phyloP scores from a whole-genome alignment of 345 rosid genomes.

The Syzygium aqueum region DNA sequence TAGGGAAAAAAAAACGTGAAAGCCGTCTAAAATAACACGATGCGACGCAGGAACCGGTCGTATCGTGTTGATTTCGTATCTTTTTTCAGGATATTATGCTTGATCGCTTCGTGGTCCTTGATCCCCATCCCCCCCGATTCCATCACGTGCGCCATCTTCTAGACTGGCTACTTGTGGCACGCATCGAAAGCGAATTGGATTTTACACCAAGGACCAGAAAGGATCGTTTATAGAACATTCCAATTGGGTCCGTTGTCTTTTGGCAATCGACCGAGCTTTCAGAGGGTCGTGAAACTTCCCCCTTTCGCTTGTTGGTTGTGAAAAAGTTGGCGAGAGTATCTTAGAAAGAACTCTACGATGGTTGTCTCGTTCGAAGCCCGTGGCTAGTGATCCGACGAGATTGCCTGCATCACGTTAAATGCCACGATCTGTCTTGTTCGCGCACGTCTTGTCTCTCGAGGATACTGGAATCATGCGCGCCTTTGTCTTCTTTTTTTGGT shows the following conservation, averaged over 20 bases:
- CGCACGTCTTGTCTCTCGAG: no score
- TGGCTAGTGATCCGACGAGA: background rate
- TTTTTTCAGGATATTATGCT: background rate
- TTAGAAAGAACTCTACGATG: background rate
- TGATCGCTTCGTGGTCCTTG: background rate
- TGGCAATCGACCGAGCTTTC: background rate
- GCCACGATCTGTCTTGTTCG: background rate
- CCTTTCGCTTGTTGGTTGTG: background rate
- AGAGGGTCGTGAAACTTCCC: background rate
- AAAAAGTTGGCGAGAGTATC: background rate
- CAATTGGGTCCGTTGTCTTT: background rate
- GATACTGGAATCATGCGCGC: background rate
- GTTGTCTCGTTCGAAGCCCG: background rate
- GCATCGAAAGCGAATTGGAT: background rate
- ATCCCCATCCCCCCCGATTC: background rate
- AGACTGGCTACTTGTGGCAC: background rate
- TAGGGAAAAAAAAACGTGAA: background rate
- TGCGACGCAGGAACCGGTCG: background rate
- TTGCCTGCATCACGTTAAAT: background rate
- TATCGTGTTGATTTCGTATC: background rate
- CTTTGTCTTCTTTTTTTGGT: background rate
- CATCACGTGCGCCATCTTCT: background rate
- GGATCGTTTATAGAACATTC: background rate
- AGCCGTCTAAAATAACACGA: background rate
- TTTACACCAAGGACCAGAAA: background rate